Percentiles rank a stretch among this genome's conserved stretches.
These are phyloP conservation scores for Coemansia reversa DNA, from an alignment of 192 early-diverging fungal species.

Conservation along the genomic window DNA sequence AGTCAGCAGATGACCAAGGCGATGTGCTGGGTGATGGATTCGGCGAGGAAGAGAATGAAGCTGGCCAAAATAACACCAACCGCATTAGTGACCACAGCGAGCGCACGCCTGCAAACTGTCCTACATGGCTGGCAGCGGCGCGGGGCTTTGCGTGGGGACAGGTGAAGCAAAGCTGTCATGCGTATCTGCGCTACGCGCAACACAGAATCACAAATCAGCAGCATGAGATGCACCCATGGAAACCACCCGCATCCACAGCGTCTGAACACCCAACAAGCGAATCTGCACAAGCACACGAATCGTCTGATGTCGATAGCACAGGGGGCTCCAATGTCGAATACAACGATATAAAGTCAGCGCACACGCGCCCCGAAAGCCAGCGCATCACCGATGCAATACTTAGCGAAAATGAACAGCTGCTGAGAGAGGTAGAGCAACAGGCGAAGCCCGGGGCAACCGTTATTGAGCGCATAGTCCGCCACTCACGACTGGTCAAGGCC, in stretches of 20 bases:
- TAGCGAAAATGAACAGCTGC: conserved; percentile 18
- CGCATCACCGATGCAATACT: conserved; percentile 3
- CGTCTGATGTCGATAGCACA: too few relatives aligned
- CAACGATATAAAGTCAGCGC: not conserved
- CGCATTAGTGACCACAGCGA: not conserved
- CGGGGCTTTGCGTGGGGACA: conserved; percentile 40
- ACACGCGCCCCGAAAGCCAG: not conserved
- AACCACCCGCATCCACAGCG: not conserved
- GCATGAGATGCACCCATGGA: conserved; percentile 28
- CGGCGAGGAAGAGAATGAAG: not conserved
- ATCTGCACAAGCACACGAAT: not conserved
- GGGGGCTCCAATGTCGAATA: too few relatives aligned
- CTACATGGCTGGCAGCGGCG: conserved; percentile 35
- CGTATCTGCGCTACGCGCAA: conserved; percentile 34
- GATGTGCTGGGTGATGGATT: conserved; percentile 1
- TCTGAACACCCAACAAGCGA: not conserved
- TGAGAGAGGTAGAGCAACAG: conserved; percentile 15
- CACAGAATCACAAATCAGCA: conserved; percentile 32
- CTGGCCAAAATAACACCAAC: not conserved
- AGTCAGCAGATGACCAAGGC: not conserved
- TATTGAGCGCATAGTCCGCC: conserved; percentile 39
- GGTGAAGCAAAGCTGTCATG: conserved; percentile 33
- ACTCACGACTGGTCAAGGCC: conserved; percentile 33
- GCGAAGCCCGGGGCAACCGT: conserved; percentile 17
- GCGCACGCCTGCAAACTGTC: conserved; percentile 21